Evolutionary conservation across 2,329 filamentous ascomycete genomes (phyloP).

Genomic region (Monosporascus sp.): DNA sequence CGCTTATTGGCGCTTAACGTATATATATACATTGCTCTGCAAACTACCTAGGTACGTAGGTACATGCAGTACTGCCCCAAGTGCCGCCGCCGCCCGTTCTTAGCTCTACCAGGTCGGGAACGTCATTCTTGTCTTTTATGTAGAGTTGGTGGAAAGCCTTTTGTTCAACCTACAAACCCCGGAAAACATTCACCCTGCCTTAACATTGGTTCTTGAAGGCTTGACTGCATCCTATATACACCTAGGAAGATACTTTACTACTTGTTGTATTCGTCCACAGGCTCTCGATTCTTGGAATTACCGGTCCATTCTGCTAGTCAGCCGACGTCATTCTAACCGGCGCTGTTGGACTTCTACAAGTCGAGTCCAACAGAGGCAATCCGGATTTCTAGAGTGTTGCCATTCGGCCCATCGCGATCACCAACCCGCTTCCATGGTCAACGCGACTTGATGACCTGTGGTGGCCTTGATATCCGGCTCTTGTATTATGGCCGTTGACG

Average conservation of each 20-base stretch:
- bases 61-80: not conserved
- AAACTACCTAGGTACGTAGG: not conserved
- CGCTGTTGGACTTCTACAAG: not conserved
- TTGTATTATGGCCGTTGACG: conserved; percentile 49
- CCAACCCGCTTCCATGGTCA: conserved; percentile 14
- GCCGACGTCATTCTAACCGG: too few species aligned
- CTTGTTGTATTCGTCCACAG: not conserved
- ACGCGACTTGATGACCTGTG: conserved; percentile 25
- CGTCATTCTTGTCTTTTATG: not conserved
- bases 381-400: not conserved
- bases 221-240: not conserved
- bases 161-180: not conserved
- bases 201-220: not conserved
- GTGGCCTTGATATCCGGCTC: conserved; percentile 17
- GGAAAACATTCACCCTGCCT: not conserved
- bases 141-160: not conserved
- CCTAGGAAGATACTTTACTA: not conserved
- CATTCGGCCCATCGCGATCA: not conserved
- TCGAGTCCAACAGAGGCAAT: not conserved
- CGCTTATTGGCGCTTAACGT: too few species aligned
- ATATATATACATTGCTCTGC: too few species aligned
- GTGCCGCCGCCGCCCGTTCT: too few species aligned
- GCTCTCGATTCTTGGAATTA: too few species aligned
- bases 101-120: not conserved
- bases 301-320: too few species aligned